A percentile compares a stretch with the other conserved stretches of the same genome.
Evolutionary conservation across 1,284 basidiomycete species (phyloP).

Genomic region (Sutorius eximius): DNA sequence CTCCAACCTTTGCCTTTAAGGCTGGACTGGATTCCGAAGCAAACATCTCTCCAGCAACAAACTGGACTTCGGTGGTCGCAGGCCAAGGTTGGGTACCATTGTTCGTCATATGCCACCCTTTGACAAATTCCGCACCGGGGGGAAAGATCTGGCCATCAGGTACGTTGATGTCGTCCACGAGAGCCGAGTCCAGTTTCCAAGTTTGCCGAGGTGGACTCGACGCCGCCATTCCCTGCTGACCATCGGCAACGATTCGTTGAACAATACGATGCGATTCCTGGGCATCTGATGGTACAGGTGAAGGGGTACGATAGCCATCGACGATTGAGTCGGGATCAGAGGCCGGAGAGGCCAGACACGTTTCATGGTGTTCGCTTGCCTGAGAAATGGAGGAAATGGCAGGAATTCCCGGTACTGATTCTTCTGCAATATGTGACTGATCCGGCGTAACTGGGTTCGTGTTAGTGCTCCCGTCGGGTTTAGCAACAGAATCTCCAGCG

Average conservation of each 20-base stretch:
- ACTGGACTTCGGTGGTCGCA: conserved; percentile 59
- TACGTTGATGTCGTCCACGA: conserved; percentile 69
- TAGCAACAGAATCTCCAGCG: not conserved
- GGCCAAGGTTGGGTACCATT: conserved; percentile 67
- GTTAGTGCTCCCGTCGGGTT: not conserved
- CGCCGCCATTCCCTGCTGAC: not conserved
- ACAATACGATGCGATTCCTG: not conserved
- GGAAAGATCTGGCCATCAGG: conserved; percentile 76
- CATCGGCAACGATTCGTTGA: conserved; percentile 2
- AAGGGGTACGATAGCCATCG: conserved; percentile 21
- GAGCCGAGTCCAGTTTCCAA: conserved; percentile 47
- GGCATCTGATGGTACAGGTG: conserved; percentile 4
- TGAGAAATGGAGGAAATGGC: not conserved
- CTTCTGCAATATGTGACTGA: not conserved
- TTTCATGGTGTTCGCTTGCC: conserved; percentile 1
- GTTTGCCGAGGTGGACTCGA: not conserved
- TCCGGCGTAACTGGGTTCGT: not conserved
- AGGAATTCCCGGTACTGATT: not conserved
- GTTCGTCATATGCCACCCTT: conserved; percentile 76
- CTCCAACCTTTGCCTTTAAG: conserved; percentile 49
- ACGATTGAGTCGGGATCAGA: conserved; percentile 12
- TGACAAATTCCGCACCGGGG: conserved; percentile 81
- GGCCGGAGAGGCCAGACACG: conserved; percentile 4
- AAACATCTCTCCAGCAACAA: conserved; percentile 64
- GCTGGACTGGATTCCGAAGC: conserved; percentile 34